Base-by-base conservation (phyloP, 1,139 yeast genomes). In the Pichia sp. region DNA sequence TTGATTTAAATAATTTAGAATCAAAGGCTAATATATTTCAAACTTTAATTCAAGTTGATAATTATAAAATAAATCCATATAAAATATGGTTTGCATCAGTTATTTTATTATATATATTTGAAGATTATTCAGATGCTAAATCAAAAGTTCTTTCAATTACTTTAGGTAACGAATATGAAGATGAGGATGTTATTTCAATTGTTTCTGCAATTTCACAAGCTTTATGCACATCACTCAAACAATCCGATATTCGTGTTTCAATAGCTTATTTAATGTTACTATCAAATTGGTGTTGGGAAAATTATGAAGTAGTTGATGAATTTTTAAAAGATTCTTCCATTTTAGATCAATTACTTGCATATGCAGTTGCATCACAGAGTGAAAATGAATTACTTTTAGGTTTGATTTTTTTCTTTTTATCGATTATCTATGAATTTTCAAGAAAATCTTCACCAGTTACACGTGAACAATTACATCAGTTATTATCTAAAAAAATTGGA, bases 21-120 rank as follows among this genome's bases (percentile, higher is more conserved):
- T 61, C 64, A 2, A 51, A 57, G 22, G 67, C 62, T 5, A 87
- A 87, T 58, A 63, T 92, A 1, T 78, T 92, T 46, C 69, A 78
- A 23, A 76, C 84, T 0, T 64, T 92, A 7, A 74, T 87, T 58
- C 94, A 84, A 53, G 87, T 85, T 56, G 94, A 89, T 55, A 76
- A 87, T 2, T 89, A 84, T 22, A 78, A 81, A 47, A 65, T 89
- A 37, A 90, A 94, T 54, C 97, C 98, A 0, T 92, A 87, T 61
- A 79, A 82, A 56, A 67, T 80, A 1, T 94, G 96, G 95, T 90
- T 92, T 66, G 81, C 97, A 0, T 70, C 87, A 1, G 74, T 80
- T 3, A 69, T 87, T 4, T 59, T 92, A 35, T 68, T 85, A 46
- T 77, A 76, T 48, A 59, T 89, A 4, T 76, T 89, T 52, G 77